phyloP scores from a whole-genome alignment of 768 basidiomycete genomes.

The Pluteus cervinus region DNA sequence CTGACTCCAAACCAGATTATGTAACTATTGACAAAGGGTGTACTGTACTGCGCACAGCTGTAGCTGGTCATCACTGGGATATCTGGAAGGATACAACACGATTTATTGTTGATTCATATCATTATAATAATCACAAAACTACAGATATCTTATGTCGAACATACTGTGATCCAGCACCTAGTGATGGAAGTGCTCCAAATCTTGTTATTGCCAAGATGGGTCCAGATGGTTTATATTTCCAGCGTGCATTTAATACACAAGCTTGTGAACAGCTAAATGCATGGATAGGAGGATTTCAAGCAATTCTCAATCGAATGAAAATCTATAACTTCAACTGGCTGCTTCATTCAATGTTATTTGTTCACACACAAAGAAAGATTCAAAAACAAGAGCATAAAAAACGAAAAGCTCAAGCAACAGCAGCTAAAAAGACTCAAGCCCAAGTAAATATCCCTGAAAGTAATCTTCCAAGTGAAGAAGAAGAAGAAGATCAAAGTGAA shows the following conservation, averaged over 20 bases:
- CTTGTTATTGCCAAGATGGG: background rate
- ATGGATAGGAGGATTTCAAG: slow-evolving; percentile 7
- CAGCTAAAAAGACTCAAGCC: no score
- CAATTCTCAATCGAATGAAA: slow-evolving; percentile 2
- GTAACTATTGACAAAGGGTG: slow-evolving; percentile 12
- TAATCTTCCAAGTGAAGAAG: no score
- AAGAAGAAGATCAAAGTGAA: no score
- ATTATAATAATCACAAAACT: slow-evolving; percentile 1
- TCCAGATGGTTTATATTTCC: background rate
- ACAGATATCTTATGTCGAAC: background rate
- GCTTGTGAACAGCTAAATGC: slow-evolving; percentile 9
- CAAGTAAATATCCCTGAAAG: no score
- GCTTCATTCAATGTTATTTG: slow-evolving; percentile 4
- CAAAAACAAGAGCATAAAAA: slow-evolving; percentile 1
- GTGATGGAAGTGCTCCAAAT: background rate
- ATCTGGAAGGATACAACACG: slow-evolving; percentile 2
- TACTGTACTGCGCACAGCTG: slow-evolving; percentile 5
- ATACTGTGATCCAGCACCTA: background rate
- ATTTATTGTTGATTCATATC: slow-evolving; percentile 4
- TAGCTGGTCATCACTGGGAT: slow-evolving; percentile 6
- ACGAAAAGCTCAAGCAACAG: background rate
- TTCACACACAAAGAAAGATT: slow-evolving; percentile 1
- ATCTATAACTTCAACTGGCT: slow-evolving; percentile 4
- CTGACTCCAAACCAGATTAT: background rate
- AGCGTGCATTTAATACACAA: background rate